Base-by-base conservation (phyloP, 2,329 filamentous ascomycete genomes). In the Pseudomassariella vexata region DNA sequence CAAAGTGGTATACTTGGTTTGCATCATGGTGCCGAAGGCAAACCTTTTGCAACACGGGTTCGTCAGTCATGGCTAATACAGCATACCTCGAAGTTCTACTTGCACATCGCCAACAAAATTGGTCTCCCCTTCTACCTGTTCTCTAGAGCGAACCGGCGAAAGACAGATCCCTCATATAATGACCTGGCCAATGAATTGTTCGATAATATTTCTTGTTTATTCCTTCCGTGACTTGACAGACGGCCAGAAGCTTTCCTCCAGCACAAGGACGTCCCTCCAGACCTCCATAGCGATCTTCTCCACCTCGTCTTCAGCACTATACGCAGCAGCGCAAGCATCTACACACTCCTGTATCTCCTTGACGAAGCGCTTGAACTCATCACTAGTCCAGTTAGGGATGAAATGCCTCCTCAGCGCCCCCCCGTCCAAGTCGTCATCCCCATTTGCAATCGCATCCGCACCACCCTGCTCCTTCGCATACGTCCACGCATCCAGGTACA, bases 351-450 rank as follows among this genome's bases (percentile, higher is more conserved):
- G 47, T 3, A 68, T 48, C 28, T 60, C 52, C 34, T 56, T 50
- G 6, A 45, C 54, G 2, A 73, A 71, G 28, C 68, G 63, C 15
- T 65, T 60, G 49, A 85, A 85, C 45, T 77, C 73, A 3, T 51
- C 42, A 40, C 71, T 76, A 26, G 73, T 77, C 81, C 79, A 85
- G 46, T 84, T 84, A 1, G 71, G 72, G 36, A 85, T 83, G 40
- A 85, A 81, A 47, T 74, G 70, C 30, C 63, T 64, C 35, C 79
- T 63, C 52, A 84, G 53, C 5, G 78, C 79, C 0, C 80, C 79
- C 0, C 78, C 78, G 49, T 84, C 80, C 1, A 61, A 61, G 47
- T 82, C 79, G n/a, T 52, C 47, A n/a, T 44, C 40, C 17, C 34
- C 40, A 15, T 44, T 39, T 9, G 24, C 34, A 2, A 24, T 17